Evolutionary conservation across 495 filamentous ascomycete genomes (phyloP).

Genomic region (Penicillium silybi): DNA sequence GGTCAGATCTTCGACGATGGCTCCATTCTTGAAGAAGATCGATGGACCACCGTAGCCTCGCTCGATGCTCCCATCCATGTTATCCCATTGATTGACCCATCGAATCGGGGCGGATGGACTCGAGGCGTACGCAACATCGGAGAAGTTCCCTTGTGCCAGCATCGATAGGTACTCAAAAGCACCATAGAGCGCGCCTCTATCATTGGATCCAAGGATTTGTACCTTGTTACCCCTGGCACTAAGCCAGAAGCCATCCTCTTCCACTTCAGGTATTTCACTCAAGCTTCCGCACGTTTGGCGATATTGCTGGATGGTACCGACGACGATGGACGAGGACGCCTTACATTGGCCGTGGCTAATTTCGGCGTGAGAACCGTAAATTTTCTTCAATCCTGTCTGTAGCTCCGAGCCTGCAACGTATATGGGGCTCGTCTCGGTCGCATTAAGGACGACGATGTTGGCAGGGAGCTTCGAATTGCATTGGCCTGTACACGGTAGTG

Average conservation of each 20-base stretch:
- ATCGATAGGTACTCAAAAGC: constrained; percentile 64
- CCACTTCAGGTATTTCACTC: constrained; percentile 39
- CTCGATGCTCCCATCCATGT: constrained; percentile 66
- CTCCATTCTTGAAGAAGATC: constrained; percentile 61
- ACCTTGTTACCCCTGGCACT: constrained; percentile 40
- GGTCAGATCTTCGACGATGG: constrained; percentile 52
- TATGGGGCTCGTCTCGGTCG: constrained; percentile 49
- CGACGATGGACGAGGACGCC: constrained; percentile 39
- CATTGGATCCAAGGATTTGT: constrained; percentile 62
- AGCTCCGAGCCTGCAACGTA: constrained; percentile 57
- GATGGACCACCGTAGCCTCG: constrained; percentile 66
- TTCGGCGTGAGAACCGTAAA: constrained; percentile 45
- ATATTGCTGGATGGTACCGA: constrained; percentile 57
- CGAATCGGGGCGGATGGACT: constrained; percentile 61
- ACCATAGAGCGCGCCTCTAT: constrained; percentile 65
- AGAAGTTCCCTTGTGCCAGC: constrained; percentile 59
- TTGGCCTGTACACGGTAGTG: constrained; percentile 38
- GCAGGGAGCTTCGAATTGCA: constrained; percentile 39
- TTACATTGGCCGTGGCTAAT: constrained; percentile 27
- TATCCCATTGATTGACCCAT: constrained; percentile 75
- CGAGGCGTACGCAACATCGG: constrained; percentile 46
- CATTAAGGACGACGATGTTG: constrained; percentile 53
- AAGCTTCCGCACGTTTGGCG: constrained; percentile 29
- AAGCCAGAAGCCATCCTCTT: constrained; percentile 63
- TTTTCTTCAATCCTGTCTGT: constrained; percentile 51